Evolutionary conservation across 2,329 filamentous ascomycete species (phyloP).

Genomic region (Aspergillus arachidicola): DNA sequence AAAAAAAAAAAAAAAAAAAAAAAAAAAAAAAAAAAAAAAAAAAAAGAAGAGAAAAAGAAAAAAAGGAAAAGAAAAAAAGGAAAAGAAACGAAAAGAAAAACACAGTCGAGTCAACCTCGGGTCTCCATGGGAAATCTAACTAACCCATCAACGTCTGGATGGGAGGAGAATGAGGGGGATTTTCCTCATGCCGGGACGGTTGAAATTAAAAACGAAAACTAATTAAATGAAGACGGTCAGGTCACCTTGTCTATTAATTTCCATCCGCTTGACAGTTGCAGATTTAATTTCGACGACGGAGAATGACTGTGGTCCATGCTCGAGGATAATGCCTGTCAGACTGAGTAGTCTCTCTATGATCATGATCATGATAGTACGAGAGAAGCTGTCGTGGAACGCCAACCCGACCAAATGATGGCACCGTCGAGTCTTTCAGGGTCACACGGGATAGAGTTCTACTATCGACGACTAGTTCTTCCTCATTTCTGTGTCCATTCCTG

Average conservation of each 20-base stretch:
- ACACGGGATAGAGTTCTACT: background rate
- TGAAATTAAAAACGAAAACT: background rate
- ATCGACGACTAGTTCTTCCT: background rate
- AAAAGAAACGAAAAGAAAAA: background rate
- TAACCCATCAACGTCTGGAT: too few species aligned
- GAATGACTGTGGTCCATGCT: background rate
- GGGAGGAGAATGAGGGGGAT: background rate
- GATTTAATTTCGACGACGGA: too few species aligned
- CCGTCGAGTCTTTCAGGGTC: background rate
- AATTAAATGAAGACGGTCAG: background rate
- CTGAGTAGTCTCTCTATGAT: too few species aligned
- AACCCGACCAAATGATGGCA: too few species aligned
- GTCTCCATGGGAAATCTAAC: background rate
- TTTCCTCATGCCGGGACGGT: background rate
- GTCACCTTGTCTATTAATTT: background rate
- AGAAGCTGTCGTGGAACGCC: too few species aligned
- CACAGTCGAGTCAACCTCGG: background rate
- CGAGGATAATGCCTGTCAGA: background rate
- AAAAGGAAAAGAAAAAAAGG: too few species aligned
- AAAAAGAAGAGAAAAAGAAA: too few species aligned
- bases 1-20: too few species aligned
- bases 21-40: too few species aligned
- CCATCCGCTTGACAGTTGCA: background rate
- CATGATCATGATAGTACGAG: too few species aligned
- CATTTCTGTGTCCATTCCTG: background rate